Conservation (phyloP, 1,139 yeast species). For the Geotrichum fermentans region DNA sequence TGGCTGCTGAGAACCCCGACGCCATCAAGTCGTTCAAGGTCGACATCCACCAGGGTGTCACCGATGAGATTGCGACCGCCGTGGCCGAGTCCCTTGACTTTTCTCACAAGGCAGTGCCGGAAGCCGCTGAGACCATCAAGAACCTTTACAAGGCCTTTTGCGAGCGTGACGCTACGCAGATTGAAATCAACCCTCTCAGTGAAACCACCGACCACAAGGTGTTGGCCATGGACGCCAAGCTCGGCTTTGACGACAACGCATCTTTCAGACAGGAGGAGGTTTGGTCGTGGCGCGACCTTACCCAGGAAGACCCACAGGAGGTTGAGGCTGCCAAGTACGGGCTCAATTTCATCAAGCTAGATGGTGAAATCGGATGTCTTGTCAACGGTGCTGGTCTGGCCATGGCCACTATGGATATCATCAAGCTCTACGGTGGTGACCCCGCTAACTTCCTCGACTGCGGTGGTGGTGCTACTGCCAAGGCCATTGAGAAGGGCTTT, state of each 20-base stretch:
- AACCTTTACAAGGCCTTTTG: constrained; percentile 82
- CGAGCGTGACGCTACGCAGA: constrained; percentile 95
- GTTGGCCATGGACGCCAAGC: constrained; percentile 98
- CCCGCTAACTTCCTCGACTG: constrained; percentile 99
- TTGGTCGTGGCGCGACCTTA: constrained; percentile 91
- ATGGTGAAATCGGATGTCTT: constrained; percentile 96
- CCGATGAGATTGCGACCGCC: constrained; percentile 67
- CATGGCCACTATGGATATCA: constrained; percentile 99
- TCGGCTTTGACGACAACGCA: constrained; percentile 96
- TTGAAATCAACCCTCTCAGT: constrained; percentile 95
- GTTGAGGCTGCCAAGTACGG: constrained; percentile 86
- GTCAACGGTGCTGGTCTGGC: constrained; percentile 99
- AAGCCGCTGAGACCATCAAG: constrained; percentile 83
- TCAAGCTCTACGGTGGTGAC: constrained; percentile 95
- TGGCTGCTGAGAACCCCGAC: constrained; percentile 84
- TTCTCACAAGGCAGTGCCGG: constrained; percentile 69
- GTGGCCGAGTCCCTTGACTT: constrained; percentile 81
- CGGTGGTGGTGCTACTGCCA: constrained; percentile 99
- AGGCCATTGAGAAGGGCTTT: constrained; percentile 96
- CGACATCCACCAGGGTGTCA: constrained; percentile 72
- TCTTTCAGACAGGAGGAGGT: constrained; percentile 91
- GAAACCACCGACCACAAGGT: constrained; percentile 89
- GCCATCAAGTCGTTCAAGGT: constrained; percentile 89
- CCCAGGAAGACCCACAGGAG: constrained; percentile 98
- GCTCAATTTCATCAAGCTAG: constrained; percentile 92